Evolutionary conservation across 306 rosid species (phyloP).

Genomic region (Fragaria vesca): DNA sequence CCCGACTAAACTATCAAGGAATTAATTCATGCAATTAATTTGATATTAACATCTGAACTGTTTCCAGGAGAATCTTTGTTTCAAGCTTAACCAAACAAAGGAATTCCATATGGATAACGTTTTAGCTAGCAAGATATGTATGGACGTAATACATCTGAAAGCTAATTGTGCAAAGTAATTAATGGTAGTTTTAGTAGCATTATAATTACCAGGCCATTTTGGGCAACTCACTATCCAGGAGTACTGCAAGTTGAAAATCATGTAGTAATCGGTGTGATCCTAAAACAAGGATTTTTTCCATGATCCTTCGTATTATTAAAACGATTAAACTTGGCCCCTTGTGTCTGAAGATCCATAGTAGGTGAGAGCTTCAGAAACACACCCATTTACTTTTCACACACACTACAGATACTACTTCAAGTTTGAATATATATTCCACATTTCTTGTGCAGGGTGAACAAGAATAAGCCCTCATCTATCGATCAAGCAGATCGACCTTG

Average conservation of each 20-base stretch:
- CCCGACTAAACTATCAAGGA: neutral
- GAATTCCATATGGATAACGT: neutral
- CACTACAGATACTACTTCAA: constrained; percentile 12
- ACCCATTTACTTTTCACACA: constrained; percentile 31
- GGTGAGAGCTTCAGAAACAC: constrained; percentile 81
- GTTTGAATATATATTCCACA: constrained; percentile 61
- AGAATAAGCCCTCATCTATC: neutral
- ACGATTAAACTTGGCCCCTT: constrained; percentile 29
- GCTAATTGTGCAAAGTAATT: neutral
- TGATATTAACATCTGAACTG: constrained; percentile 5
- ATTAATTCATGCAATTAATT: neutral
- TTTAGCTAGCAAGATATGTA: neutral
- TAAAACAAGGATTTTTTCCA: constrained; percentile 19
- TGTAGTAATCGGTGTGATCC: constrained; percentile 3
- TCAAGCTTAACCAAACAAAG: neutral
- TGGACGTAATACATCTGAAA: neutral
- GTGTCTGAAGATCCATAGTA: constrained; percentile 66
- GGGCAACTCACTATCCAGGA: neutral
- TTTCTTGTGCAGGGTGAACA: constrained; percentile 56
- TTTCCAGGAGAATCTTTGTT: neutral
- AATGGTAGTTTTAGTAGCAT: neutral
- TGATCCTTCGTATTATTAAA: constrained; percentile 11
- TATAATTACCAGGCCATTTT: neutral
- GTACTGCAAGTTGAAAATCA: neutral
- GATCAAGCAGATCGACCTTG: neutral